Conservation (phyloP, 371 early-diverging fungal species). For the Apophysomyces ossiformis region DNA sequence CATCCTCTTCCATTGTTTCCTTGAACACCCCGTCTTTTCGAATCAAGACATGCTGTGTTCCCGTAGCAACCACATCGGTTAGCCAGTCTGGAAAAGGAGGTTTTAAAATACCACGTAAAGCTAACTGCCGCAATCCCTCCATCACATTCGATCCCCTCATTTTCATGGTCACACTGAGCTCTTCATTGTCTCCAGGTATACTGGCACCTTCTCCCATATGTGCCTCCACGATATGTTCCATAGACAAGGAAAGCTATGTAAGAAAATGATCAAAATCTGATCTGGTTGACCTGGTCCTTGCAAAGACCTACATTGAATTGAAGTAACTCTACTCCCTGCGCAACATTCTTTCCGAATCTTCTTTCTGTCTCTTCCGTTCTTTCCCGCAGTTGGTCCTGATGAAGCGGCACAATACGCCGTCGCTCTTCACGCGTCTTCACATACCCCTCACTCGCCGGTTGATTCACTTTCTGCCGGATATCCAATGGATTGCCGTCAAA, state of each 20-base stretch:
- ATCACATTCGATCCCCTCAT: slow-evolving; percentile 57
- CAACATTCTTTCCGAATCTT: slow-evolving; percentile 22
- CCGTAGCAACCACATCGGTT: slow-evolving; percentile 29
- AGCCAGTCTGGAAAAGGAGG: slow-evolving; percentile 50
- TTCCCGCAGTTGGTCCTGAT: slow-evolving; percentile 20
- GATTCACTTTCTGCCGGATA: slow-evolving; percentile 18
- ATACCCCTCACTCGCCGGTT: slow-evolving; percentile 12
- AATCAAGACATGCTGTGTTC: slow-evolving; percentile 21
- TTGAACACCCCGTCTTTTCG: slow-evolving; percentile 23
- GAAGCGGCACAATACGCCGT: slow-evolving; percentile 39
- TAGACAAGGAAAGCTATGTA: slow-evolving; percentile 4
- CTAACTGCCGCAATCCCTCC: slow-evolving; percentile 49
- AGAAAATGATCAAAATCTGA: neutral
- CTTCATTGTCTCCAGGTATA: slow-evolving; percentile 4
- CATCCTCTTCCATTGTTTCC: slow-evolving; percentile 14
- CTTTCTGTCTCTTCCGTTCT: slow-evolving; percentile 17
- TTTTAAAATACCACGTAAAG: slow-evolving; percentile 41
- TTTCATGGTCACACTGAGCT: slow-evolving; percentile 26
- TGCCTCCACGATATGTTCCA: slow-evolving; percentile 12
- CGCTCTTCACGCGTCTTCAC: slow-evolving; percentile 23
- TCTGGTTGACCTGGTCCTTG: neutral
- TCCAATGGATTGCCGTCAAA: slow-evolving; percentile 58
- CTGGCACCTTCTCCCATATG: slow-evolving; percentile 1
- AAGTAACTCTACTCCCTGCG: slow-evolving; percentile 18
- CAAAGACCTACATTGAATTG: slow-evolving; percentile 25